Conservation (phyloP, 768 basidiomycete genomes). For the Mycena metata region DNA sequence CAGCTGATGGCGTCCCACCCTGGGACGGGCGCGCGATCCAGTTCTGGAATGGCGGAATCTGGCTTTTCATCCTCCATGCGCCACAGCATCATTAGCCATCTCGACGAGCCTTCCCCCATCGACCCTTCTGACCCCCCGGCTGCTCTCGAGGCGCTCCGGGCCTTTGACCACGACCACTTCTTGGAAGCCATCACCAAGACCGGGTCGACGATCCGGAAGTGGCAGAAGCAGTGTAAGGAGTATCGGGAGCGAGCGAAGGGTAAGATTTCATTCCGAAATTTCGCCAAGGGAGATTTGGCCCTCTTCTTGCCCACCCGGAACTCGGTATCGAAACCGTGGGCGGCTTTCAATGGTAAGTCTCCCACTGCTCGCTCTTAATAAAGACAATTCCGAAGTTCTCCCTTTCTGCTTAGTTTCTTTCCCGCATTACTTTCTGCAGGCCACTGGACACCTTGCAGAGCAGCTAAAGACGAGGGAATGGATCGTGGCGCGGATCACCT, state of each 20-base stretch:
- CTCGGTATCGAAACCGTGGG: conserved; percentile 95
- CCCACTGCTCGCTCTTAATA: conserved; percentile 19
- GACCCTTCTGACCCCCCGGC: conserved; percentile 82
- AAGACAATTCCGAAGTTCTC: conserved; percentile 52
- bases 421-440: conserved; percentile 97
- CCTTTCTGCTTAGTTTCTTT: conserved; percentile 78
- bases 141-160: conserved; percentile 77
- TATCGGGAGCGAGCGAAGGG: conserved; percentile 96
- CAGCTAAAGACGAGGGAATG: conserved; percentile 93
- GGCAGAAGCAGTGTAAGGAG: conserved; percentile 97
- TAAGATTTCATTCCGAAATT: conserved; percentile 97
- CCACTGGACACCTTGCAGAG: conserved; percentile 87
- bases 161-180: conserved; percentile 89
- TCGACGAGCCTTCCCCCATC: conserved; percentile 78
- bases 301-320: conserved; percentile 97
- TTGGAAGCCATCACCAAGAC: conserved; percentile 85
- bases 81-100: conserved; percentile 65
- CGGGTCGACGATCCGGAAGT: conserved; percentile 91
- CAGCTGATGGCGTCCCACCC: conserved; percentile 72
- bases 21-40: conserved; percentile 57
- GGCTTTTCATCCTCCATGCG: conserved; percentile 64
- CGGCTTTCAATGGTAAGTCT: conserved; percentile 93
- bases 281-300: conserved; percentile 94
- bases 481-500: conserved; percentile 94
- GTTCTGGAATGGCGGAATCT: conserved; percentile 62